These are phyloP conservation scores for Chenopodium quinoa DNA, from an alignment of 148 eudicot genomes.

Conservation along the genomic window DNA sequence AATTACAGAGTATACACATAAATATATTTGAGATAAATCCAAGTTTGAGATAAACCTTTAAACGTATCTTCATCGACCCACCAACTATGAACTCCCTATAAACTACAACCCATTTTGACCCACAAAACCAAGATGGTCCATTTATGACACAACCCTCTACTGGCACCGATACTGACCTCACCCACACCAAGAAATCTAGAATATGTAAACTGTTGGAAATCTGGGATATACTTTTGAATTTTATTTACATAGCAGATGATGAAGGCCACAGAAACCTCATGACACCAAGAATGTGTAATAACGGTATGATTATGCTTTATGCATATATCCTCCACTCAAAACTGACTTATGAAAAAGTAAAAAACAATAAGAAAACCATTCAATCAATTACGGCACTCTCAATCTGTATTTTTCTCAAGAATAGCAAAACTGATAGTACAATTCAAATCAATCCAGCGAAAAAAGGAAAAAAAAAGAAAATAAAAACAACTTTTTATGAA, in stretches of 20 bases:
- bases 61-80: too few relatives aligned
- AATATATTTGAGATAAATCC: too few relatives aligned
- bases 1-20: too few relatives aligned
- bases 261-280: neutral
- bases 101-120: too few relatives aligned
- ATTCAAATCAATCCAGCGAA: slow-evolving; percentile 21
- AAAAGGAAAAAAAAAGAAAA: slow-evolving; percentile 4
- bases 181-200: too few relatives aligned
- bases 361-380: slow-evolving; percentile 5
- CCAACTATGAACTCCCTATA: too few relatives aligned
- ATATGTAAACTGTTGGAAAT: too few relatives aligned
- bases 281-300: too few relatives aligned
- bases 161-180: too few relatives aligned
- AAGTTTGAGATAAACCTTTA: too few relatives aligned
- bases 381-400: slow-evolving; percentile 28
- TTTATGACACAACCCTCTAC: too few relatives aligned
- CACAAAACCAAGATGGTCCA: too few relatives aligned
- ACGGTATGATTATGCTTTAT: neutral
- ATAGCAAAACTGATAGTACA: slow-evolving; percentile 25
- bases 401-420: slow-evolving; percentile 31
- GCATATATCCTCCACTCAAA: slow-evolving; percentile 18
- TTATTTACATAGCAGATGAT: neutral
- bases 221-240: neutral
- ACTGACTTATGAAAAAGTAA: slow-evolving; percentile 5
- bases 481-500: slow-evolving; percentile 25